These are phyloP conservation scores for Lasiodiplodia theobromae DNA, from an alignment of 2,329 filamentous ascomycete species.

Conservation along the genomic window DNA sequence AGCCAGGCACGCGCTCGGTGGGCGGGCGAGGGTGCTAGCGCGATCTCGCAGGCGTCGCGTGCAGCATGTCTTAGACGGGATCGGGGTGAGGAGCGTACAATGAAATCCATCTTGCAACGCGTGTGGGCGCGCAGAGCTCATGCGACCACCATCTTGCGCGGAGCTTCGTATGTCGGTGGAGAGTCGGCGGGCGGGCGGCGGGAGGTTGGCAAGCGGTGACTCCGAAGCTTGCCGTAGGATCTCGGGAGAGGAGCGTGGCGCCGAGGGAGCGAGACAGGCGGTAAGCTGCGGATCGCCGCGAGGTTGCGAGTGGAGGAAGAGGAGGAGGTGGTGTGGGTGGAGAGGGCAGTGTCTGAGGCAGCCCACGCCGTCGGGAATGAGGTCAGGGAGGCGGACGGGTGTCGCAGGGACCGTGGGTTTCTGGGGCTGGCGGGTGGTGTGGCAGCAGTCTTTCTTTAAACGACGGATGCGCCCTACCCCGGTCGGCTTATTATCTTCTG, in stretches of 20 bases:
- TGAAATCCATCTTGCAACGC: slow-evolving; percentile 47
- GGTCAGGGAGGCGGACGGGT: slow-evolving; percentile 7
- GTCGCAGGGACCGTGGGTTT: neutral
- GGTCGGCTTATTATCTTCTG: slow-evolving; percentile 25
- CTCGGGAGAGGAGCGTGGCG: slow-evolving; percentile 12
- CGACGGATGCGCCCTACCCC: slow-evolving; percentile 6
- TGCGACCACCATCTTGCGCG: slow-evolving; percentile 28
- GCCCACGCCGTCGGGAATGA: slow-evolving; percentile 5
- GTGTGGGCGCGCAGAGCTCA: slow-evolving; percentile 23
- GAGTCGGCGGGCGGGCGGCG: slow-evolving; percentile 5
- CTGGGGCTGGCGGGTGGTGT: neutral
- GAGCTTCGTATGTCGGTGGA: slow-evolving; percentile 13
- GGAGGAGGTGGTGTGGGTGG: slow-evolving; percentile 18
- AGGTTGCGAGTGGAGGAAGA: neutral
- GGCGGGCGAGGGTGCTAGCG: slow-evolving; percentile 34
- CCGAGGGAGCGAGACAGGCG: slow-evolving; percentile 22
- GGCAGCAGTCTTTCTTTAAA: slow-evolving; percentile 23
- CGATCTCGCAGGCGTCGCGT: slow-evolving; percentile 25
- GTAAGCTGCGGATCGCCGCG: slow-evolving; percentile 25
- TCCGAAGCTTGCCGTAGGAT: slow-evolving; percentile 24
- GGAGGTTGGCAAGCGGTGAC: slow-evolving; percentile 6
- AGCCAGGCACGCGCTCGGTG: slow-evolving; percentile 24
- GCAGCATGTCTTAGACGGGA: slow-evolving; percentile 31
- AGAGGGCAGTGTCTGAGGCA: slow-evolving; percentile 17
- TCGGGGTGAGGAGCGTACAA: slow-evolving; percentile 36